Conservation (phyloP, 495 filamentous ascomycete species). For the Niebla homalea region DNA sequence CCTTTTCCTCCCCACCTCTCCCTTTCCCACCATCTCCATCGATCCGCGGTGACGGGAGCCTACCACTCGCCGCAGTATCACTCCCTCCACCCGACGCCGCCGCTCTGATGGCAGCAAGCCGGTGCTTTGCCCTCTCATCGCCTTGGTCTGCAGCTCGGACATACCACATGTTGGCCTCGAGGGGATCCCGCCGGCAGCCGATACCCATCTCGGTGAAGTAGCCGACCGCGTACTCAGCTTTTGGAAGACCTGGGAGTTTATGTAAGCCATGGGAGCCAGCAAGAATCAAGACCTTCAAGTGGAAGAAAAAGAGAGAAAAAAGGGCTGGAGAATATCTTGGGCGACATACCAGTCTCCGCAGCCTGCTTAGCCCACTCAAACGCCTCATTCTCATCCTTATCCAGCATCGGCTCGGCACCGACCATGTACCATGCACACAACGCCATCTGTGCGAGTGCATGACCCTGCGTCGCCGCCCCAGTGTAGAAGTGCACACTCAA, state of each 20-base stretch:
- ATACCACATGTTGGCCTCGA: slow-evolving; percentile 98
- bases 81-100: slow-evolving; percentile 62
- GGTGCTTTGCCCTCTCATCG: slow-evolving; percentile 74
- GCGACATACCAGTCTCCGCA: slow-evolving; percentile 61
- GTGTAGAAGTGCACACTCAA: slow-evolving; percentile 97
- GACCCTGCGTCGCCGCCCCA: slow-evolving; percentile 68
- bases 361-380: slow-evolving; percentile 90
- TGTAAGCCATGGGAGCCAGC: not conserved
- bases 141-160: slow-evolving; percentile 89
- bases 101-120: slow-evolving; percentile 72
- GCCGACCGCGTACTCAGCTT: slow-evolving; percentile 88
- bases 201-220: slow-evolving; percentile 99
- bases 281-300: not conserved
- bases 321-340: not conserved
- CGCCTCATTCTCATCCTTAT: slow-evolving; percentile 90
- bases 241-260: slow-evolving; percentile 55
- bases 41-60: not conserved
- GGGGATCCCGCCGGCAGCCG: slow-evolving; percentile 77
- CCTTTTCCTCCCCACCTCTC: slow-evolving; percentile 1
- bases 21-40: not conserved
- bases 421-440: slow-evolving; percentile 98
- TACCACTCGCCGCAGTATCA: slow-evolving; percentile 12
- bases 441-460: slow-evolving; percentile 93
- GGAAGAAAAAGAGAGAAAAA: not conserved
- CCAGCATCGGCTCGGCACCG: slow-evolving; percentile 80